phyloP scores from a whole-genome alignment of 1,284 basidiomycete genomes.

The Ganoderma lingzhi region DNA sequence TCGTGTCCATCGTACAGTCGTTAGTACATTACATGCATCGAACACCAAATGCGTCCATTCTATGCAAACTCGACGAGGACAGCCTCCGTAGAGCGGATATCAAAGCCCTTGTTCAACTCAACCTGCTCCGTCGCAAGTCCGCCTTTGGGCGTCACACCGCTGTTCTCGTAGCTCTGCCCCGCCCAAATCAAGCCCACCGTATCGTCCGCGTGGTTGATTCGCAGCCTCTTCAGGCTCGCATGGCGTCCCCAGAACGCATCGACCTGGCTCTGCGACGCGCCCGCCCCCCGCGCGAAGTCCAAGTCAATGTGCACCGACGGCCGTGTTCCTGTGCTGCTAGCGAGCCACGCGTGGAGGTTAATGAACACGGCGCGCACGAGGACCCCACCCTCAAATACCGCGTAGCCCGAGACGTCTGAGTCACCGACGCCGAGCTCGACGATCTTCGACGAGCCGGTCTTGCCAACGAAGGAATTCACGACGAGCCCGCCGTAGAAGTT shows the following conservation, averaged over 20 bases:
- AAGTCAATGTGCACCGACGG: conserved; percentile 56
- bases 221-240: conserved; percentile 22
- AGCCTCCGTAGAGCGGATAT: conserved; percentile 58
- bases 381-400: conserved; percentile 56
- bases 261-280: conserved; percentile 16
- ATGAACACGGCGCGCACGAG: conserved; percentile 63
- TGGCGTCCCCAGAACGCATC: conserved; percentile 5
- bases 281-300: conserved; percentile 35
- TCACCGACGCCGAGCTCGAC: conserved; percentile 62
- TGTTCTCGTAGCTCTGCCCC: conserved; percentile 70
- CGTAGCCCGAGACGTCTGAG: conserved; percentile 65
- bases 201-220: conserved; percentile 61
- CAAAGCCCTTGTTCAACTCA: conserved; percentile 51
- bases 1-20: background rate
- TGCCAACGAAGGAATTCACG: conserved; percentile 51
- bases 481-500: conserved; percentile 69
- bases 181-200: conserved; percentile 64
- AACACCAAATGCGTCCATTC: background rate
- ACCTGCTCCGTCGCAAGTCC: conserved; percentile 44
- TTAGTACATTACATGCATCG: background rate
- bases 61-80: conserved; percentile 48
- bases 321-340: conserved; percentile 41
- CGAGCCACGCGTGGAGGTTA: conserved; percentile 61
- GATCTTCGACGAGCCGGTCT: conserved; percentile 47
- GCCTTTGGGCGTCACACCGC: conserved; percentile 55